Percentiles rank a stretch among this genome's conserved stretches.
These are phyloP conservation scores for Penicillium dipodomyicola DNA, from an alignment of 495 filamentous ascomycete species.

Conservation along the genomic window DNA sequence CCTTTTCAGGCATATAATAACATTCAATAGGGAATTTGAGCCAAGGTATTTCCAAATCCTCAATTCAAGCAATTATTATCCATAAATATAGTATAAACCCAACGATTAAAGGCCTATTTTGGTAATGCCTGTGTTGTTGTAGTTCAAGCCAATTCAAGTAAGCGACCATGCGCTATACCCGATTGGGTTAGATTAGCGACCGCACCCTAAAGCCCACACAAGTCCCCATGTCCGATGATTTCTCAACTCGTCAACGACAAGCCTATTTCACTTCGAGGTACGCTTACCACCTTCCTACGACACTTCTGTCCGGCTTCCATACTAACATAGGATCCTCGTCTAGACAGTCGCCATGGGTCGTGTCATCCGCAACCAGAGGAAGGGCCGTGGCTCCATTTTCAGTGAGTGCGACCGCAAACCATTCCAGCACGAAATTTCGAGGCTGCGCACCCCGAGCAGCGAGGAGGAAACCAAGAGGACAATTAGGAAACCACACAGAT, in stretches of 20 bases:
- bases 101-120: not conserved
- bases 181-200: conserved; percentile 50
- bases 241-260: conserved; percentile 51
- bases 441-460: conserved; percentile 13
- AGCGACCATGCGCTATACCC: conserved; percentile 31
- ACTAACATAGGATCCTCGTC: conserved; percentile 40
- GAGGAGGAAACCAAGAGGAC: conserved; percentile 16
- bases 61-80: not conserved
- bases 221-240: conserved; percentile 42
- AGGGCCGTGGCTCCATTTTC: conserved; percentile 98
- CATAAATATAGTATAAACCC: not conserved
- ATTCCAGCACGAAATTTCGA: conserved; percentile 19
- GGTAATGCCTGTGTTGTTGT: not conserved
- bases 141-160: conserved; percentile 8
- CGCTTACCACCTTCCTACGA: conserved; percentile 39
- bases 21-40: not conserved
- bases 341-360: conserved; percentile 65
- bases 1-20: not conserved
- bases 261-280: conserved; percentile 52
- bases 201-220: conserved; percentile 53
- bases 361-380: conserved; percentile 96
- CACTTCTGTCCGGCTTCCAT: conserved; percentile 33
- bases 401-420: conserved; percentile 59
- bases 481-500: conserved; percentile 16
- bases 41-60: not conserved